Base-by-base conservation (phyloP, 352 stramenopile genomes). In the Aphanomyces astaci region DNA sequence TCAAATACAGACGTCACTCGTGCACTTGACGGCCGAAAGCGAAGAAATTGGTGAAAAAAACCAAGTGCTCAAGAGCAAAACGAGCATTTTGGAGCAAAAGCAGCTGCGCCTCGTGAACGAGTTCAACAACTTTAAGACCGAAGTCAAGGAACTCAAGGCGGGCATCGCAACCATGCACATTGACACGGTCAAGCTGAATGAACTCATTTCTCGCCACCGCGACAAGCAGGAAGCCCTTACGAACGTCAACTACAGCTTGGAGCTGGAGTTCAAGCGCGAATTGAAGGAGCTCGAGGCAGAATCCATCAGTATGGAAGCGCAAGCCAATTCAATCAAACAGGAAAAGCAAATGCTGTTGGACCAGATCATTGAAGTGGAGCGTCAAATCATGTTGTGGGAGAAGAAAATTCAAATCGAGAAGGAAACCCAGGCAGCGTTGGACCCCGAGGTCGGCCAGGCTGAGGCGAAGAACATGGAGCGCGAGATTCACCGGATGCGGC, bases 341-440 rank as follows among this genome's bases (percentile, higher is more conserved):
- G 88, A 89, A 31, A 98, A 97, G 64, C 78, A 90, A 30, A 81
- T 90, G 10, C 73, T 98, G 2, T 67, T 98, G 3, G 82, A 95
- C 51, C 81, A 94, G 31, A 96, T 98, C 33, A 77, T 96, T 45
- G 90, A 98, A 56, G 78, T 86, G 5, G 94, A 98, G 77, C 79
- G 89, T 28, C 89, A 98, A 63, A 84, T 97, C 71, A 90, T 97
- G 81, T 74, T 97, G 4, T 98, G 92, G 94, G 93, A 98, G 73
- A 98, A 97, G 78, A 98, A 98, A 75, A 98, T 98, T 70, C 85
- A 97, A 73, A 74, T 98, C 0, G 95, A 98, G 72, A 97, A 97
- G 64, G 94, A 98, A 75, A 98, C 95, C 0, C 90, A 98, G 72
- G 89, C 86, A 22, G 90, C 92, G 10, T 74, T 98, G 15, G 91